Evolutionary conservation across 108 stramenopile species (phyloP).

Genomic region (Cyclotella choctawhatcheeana): DNA sequence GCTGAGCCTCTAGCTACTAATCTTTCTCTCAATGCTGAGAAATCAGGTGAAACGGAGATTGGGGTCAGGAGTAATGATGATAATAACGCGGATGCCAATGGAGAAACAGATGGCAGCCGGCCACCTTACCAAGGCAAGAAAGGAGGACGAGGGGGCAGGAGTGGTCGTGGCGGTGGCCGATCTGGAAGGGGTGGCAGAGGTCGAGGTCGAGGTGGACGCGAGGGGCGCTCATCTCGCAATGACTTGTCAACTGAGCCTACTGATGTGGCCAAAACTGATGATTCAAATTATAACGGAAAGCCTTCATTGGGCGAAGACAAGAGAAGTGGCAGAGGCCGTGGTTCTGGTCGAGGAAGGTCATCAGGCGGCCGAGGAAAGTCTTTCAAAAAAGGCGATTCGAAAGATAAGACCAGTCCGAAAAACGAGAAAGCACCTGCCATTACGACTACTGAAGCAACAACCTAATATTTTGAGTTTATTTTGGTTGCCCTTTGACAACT

Average conservation of each 20-base stretch:
- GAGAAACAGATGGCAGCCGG: background rate
- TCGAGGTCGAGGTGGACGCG: slow-evolving; percentile 6
- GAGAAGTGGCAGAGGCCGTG: slow-evolving; percentile 15
- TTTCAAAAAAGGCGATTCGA: background rate
- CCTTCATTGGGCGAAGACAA: slow-evolving; percentile 1
- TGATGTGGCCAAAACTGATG: background rate
- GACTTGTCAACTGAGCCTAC: background rate
- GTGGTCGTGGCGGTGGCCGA: background rate
- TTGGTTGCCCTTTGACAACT: too few relatives aligned
- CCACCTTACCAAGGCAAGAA: slow-evolving; percentile 5
- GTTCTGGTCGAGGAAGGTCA: slow-evolving; percentile 7
- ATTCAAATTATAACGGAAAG: background rate
- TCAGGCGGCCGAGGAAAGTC: background rate
- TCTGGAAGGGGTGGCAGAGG: background rate
- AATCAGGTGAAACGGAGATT: slow-evolving; percentile 6
- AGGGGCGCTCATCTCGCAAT: background rate
- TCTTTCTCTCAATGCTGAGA: slow-evolving; percentile 8
- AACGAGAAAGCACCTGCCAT: background rate
- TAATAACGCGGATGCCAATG: background rate
- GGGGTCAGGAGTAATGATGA: background rate
- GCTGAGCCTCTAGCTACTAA: slow-evolving; percentile 1
- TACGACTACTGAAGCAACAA: background rate
- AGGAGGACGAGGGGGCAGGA: slow-evolving; percentile 12
- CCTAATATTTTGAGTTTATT: background rate
- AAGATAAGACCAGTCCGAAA: background rate